Base-by-base conservation (phyloP, 2,329 filamentous ascomycete genomes). In the Diaporthe vexans region DNA sequence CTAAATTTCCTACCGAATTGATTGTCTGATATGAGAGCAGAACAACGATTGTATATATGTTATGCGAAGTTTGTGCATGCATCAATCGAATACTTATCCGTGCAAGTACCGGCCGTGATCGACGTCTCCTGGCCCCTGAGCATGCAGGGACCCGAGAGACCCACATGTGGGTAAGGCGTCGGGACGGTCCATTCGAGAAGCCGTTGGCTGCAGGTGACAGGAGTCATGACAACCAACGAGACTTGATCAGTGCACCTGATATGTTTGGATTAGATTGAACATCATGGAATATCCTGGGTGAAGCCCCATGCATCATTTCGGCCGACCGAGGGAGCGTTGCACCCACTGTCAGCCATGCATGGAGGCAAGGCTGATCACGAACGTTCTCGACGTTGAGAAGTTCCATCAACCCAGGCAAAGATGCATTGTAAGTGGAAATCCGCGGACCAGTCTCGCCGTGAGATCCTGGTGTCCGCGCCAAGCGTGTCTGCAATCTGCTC, bases 211-310 rank as follows among this genome's bases (percentile, higher is more conserved):
- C 54, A 57, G 4, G 8, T 61, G 37, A 29, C 58, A 61, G 13
- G 37, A 61, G 58, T 61, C 58, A 61, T 61, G 37, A 46, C n/a
- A 61, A 6, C 58, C 37, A 46, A 46, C n/a, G 58, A 61, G 21
- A 4, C 7, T 46, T 61, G n/a, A 40, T 40, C 37, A 40, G 7
- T 61, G n/a, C 37, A 10, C 37, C 58, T 21, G 58, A 21, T 13
- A 61, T 46, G 37, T 46, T 21, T 46, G 58, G 15, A 21, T 19
- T 61, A 29, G 29, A 61, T 46, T 61, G 58, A 46, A 61, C 37
- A 61, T 46, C 58, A 40, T 40, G 37, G 37, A 40, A 40, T 40
- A 40, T 40, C 37, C 58, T 61, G 58, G 58, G 29, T 46, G 19
- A 1, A 21, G 58, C 43, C n/a, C 35, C 35, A 43, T 19, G 35